Evolutionary conservation across 2,329 filamentous ascomycete genomes (phyloP).

Genomic region (Penicillium sp.): DNA sequence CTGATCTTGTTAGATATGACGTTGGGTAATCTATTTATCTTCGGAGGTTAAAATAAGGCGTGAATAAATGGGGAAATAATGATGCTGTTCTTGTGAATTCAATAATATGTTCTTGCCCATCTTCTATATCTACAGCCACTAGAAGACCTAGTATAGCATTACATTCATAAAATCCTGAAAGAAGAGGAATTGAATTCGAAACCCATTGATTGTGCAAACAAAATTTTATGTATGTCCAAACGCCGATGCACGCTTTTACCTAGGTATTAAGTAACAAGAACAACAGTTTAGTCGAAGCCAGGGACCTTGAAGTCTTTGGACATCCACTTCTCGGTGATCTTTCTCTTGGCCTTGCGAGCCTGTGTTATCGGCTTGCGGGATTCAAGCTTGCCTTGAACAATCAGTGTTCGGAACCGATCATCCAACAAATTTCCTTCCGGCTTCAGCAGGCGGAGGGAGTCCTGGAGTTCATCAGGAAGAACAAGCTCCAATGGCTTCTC

Average conservation of each 20-base stretch:
- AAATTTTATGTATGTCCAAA: conserved; percentile 11
- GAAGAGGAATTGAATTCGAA: not conserved
- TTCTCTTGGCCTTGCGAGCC: conserved; percentile 77
- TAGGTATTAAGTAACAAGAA: conserved; percentile 18
- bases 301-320: conserved; percentile 85
- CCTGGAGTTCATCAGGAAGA: conserved; percentile 77
- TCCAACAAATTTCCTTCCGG: conserved; percentile 95
- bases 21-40: not conserved
- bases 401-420: conserved; percentile 84
- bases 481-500: conserved; percentile 80
- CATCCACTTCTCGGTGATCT: conserved; percentile 91
- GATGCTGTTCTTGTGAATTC: not conserved
- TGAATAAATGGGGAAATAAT: not conserved
- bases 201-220: conserved; percentile 5
- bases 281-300: conserved; percentile 27
- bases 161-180: not conserved
- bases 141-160: not conserved
- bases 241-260: conserved; percentile 21
- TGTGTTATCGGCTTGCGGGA: conserved; percentile 75
- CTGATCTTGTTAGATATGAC: not conserved
- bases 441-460: conserved; percentile 78
- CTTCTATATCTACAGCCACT: not conserved
- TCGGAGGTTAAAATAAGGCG: not conserved
- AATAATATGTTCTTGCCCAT: too few species aligned
- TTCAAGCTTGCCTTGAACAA: conserved; percentile 89